These are phyloP conservation scores for Psilocybe subaeruginosa DNA, from an alignment of 768 basidiomycete species.

Conservation along the genomic window DNA sequence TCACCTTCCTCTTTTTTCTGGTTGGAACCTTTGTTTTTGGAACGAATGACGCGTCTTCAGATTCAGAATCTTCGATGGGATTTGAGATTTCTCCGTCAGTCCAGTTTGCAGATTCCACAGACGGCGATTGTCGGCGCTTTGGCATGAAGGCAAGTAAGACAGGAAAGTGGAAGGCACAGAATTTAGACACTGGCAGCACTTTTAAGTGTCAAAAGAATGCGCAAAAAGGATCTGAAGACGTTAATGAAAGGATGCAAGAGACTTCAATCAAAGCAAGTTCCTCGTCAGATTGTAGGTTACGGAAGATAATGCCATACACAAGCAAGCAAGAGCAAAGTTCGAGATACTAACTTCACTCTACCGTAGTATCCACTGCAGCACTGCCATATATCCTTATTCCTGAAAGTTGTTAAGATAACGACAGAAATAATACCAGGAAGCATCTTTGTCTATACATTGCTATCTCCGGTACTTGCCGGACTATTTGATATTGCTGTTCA, in stretches of 20 bases:
- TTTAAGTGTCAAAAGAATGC: too few species aligned
- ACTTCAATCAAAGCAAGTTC: too few species aligned
- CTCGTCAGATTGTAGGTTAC: background rate
- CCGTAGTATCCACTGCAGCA: too few species aligned
- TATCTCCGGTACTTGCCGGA: too few species aligned
- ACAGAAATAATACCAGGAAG: too few species aligned
- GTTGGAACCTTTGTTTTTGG: conserved; percentile 6
- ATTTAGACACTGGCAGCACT: background rate
- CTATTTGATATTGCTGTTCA: too few species aligned
- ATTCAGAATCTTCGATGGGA: conserved; percentile 16
- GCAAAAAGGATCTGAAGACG: too few species aligned
- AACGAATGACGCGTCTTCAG: conserved; percentile 22
- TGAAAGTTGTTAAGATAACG: too few species aligned
- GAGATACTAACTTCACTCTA: too few species aligned
- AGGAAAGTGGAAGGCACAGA: background rate
- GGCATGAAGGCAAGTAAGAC: conserved; percentile 16
- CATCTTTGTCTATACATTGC: too few species aligned
- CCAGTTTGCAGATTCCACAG: conserved; percentile 22
- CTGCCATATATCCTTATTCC: too few species aligned
- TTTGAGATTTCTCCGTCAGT: conserved; percentile 16
- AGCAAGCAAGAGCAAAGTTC: background rate
- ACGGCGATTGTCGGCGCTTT: conserved; percentile 25
- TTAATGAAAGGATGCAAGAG: too few species aligned
- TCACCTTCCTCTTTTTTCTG: conserved; percentile 8
- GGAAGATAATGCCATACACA: background rate